Evolutionary conservation across 148 eudicot genomes (phyloP).

Genomic region (Salicornia ramosissima): DNA sequence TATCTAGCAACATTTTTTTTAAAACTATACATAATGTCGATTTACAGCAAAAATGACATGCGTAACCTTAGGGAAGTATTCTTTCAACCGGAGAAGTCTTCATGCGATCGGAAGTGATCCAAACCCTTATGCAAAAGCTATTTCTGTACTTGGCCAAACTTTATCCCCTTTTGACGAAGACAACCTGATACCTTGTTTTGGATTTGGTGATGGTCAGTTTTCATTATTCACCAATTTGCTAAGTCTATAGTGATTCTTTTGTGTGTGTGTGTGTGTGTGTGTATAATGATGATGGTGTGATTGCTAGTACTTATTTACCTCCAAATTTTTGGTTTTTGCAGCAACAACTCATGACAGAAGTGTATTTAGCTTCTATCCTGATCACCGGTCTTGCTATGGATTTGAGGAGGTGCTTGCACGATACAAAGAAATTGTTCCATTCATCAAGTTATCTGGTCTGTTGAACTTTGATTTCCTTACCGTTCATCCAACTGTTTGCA

Average conservation of each 20-base stretch:
- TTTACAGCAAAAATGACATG: no score
- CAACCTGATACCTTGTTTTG: constrained; percentile 80
- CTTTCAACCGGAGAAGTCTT: constrained; percentile 69
- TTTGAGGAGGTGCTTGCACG: constrained; percentile 81
- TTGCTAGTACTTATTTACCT: not conserved
- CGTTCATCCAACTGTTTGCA: no score
- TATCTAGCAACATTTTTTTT: constrained; percentile 11
- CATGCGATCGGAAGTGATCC: constrained; percentile 51
- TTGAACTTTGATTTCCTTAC: constrained; percentile 1
- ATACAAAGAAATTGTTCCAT: constrained; percentile 59
- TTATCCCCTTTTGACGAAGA: constrained; percentile 84
- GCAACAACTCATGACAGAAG: constrained; percentile 60
- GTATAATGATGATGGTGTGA: not conserved
- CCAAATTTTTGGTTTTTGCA: constrained; percentile 16
- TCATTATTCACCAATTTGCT: constrained; percentile 3
- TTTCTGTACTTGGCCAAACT: constrained; percentile 73
- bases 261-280: not conserved
- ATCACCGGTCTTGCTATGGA: constrained; percentile 61
- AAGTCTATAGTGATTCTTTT: not conserved
- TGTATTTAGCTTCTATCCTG: constrained; percentile 73
- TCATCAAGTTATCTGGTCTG: constrained; percentile 56
- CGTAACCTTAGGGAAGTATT: constrained; percentile 53
- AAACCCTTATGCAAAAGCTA: constrained; percentile 82
- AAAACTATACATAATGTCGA: no score
- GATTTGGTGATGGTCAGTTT: constrained; percentile 80